A percentile compares a stretch with the other conserved stretches of the same genome.
phyloP scores from a whole-genome alignment of 768 basidiomycete species.

The Rhodotorula sphaerocarpa region DNA sequence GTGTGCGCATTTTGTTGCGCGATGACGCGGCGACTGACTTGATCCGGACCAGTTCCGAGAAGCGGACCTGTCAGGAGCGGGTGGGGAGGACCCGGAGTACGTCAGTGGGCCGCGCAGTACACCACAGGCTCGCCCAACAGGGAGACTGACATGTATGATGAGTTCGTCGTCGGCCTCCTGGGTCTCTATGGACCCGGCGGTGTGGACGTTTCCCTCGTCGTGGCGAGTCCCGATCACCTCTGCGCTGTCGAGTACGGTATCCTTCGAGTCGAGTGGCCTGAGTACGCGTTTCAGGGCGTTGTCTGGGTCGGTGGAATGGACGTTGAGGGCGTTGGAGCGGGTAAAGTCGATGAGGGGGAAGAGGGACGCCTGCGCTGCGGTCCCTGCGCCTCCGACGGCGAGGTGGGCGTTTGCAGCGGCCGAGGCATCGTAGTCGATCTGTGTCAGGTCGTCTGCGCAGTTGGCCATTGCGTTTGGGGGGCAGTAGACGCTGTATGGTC shows the following conservation, averaged over 20 bases:
- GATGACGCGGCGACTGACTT: slow-evolving; percentile 13
- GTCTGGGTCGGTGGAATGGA: background rate
- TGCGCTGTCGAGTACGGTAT: slow-evolving; percentile 34
- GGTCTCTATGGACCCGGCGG: slow-evolving; percentile 24
- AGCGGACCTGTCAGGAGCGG: slow-evolving; percentile 9
- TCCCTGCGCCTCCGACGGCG: background rate
- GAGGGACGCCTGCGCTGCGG: slow-evolving; percentile 20
- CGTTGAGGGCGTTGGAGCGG: slow-evolving; percentile 19
- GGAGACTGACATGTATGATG: slow-evolving; percentile 28
- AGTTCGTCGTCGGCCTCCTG: slow-evolving; percentile 38
- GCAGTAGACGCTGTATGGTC: background rate
- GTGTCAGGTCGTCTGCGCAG: slow-evolving; percentile 32
- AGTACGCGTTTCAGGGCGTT: slow-evolving; percentile 23
- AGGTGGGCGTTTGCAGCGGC: no score
- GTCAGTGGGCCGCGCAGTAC: no score
- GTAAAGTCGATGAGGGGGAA: slow-evolving; percentile 24
- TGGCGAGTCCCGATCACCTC: slow-evolving; percentile 23
- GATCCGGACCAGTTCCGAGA: slow-evolving; percentile 34
- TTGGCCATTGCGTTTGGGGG: slow-evolving; percentile 10
- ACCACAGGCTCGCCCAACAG: no score
- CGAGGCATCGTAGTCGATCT: slow-evolving; percentile 11
- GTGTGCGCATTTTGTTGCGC: background rate
- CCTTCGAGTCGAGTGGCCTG: slow-evolving; percentile 32
- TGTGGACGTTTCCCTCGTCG: slow-evolving; percentile 9
- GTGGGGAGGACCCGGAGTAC: no score